Evolutionary conservation across 345 rosid species (phyloP).

Genomic region (Eucalyptus paniculata): DNA sequence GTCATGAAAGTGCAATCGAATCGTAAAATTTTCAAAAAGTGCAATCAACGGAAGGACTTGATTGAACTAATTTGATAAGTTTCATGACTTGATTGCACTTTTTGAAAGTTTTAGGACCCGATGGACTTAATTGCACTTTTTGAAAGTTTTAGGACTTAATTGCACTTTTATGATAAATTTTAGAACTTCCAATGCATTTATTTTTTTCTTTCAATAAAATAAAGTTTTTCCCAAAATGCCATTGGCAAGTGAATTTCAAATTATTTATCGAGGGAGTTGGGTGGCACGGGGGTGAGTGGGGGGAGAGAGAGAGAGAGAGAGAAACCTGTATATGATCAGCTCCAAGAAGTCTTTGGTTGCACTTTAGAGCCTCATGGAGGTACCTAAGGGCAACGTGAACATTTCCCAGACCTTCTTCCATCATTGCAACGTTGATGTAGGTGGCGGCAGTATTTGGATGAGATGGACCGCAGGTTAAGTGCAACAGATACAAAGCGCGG

Average conservation of each 20-base stretch:
- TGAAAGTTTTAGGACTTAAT: too few relatives aligned
- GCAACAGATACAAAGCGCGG: conserved; percentile 89
- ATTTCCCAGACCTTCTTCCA: conserved; percentile 98
- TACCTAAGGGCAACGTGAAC: conserved; percentile 93
- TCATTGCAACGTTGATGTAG: conserved; percentile 95
- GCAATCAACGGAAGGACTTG: neutral
- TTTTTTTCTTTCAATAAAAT: neutral
- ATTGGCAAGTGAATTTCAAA: neutral
- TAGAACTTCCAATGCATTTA: too few relatives aligned
- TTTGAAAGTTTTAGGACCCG: too few relatives aligned
- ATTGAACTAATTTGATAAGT: too few relatives aligned
- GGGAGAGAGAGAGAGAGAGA: neutral
- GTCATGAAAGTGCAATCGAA: neutral
- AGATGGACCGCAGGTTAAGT: conserved; percentile 88
- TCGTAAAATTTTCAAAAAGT: neutral
- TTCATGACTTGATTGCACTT: too few relatives aligned
- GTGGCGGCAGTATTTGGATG: conserved; percentile 99
- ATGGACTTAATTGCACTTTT: too few relatives aligned
- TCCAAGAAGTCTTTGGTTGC: conserved; percentile 95
- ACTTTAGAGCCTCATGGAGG: conserved; percentile 94
- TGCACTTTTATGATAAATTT: too few relatives aligned
- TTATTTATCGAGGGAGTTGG: neutral
- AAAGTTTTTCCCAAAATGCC: neutral
- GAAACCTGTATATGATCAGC: conserved; percentile 95
- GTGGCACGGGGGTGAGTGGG: neutral